Base-by-base conservation (phyloP, 2,329 filamentous ascomycete species). In the Trichoderma gracile region DNA sequence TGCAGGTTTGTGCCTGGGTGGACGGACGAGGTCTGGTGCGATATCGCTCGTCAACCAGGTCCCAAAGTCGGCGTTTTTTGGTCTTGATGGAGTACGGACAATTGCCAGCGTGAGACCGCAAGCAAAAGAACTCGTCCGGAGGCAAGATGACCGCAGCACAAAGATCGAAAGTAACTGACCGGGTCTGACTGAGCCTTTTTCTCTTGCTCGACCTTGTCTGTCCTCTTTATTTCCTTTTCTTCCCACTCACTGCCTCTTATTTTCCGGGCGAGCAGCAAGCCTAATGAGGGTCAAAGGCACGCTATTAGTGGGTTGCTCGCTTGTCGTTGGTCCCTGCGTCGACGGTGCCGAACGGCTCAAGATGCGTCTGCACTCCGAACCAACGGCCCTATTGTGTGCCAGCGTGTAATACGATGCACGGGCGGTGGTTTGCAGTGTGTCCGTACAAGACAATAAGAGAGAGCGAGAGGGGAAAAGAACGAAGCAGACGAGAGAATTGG, bases 241-340 rank as follows among this genome's bases (percentile, higher is more conserved):
- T 33, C 33, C 14, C 33, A 15, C 33, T 23, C 10, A 38, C 8
- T 43, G 40, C 42, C 43, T 60, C 50, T 60, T 60, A 23, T 38
- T 49, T 49, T n/a, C n/a, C n/a, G 25, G 15, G 49, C 33, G 10
- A 38, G 33, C 33, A 38, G 12, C 33, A 12, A 52, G 46, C 38
- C 25, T 52, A 60, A 33, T 6, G 42, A 46, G 38, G 47, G 57
- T 25, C 42, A 46, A 52, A 27, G 23, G 21, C 46, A 33, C 47
- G 57, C 47, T 60, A 60, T 60, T 27, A 27, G 53, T 43, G 38
- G 52, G 40, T 25, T 33, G 52, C 38, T 55, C 38, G 53, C 40
- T 56, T 56, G 33, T 27, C 38, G 57, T 25, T 47, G 56, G 56
- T 58, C 56, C 56, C 40, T 49, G 56, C 43, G 43, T 47, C 56